Conservation (phyloP, 306 rosid genomes). For the Arachis stenosperma region DNA sequence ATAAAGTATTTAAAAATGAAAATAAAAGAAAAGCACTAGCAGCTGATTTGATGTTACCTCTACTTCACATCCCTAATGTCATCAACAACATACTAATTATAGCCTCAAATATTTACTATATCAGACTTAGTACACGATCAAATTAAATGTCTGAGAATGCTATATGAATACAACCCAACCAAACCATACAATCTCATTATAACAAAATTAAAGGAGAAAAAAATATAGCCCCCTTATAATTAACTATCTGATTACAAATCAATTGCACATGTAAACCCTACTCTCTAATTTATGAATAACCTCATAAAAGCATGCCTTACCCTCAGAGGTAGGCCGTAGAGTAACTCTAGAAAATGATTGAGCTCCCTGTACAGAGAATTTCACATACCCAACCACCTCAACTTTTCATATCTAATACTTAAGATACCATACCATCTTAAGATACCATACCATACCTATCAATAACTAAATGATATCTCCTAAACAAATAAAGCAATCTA, state of each 20-base stretch:
- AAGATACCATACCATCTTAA: too few species aligned
- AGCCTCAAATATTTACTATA: slow-evolving; percentile 14
- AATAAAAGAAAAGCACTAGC: background rate
- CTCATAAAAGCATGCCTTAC: slow-evolving; percentile 84
- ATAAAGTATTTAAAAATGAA: background rate
- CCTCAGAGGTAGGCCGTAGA: slow-evolving; percentile 80
- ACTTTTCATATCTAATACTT: slow-evolving; percentile 48
- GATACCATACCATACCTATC: too few species aligned
- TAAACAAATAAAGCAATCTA: too few species aligned
- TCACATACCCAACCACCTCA: slow-evolving; percentile 75
- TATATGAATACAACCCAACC: slow-evolving; percentile 58
- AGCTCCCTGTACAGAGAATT: slow-evolving; percentile 66
- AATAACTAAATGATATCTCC: too few species aligned
- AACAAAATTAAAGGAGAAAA: slow-evolving; percentile 25
- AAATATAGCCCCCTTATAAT: slow-evolving; percentile 39
- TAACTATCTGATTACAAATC: slow-evolving; percentile 49
- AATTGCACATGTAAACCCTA: slow-evolving; percentile 81
- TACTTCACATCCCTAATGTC: background rate
- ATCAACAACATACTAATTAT: slow-evolving; percentile 11
- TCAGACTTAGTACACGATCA: background rate
- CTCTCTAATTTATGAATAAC: slow-evolving; percentile 77
- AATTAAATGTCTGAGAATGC: slow-evolving; percentile 43
- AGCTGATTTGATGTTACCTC: slow-evolving; percentile 12
- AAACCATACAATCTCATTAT: slow-evolving; percentile 48
- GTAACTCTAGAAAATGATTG: slow-evolving; percentile 76